Conservation (phyloP, 75 land plant genomes). For the Adiantum capillusveneris region DNA sequence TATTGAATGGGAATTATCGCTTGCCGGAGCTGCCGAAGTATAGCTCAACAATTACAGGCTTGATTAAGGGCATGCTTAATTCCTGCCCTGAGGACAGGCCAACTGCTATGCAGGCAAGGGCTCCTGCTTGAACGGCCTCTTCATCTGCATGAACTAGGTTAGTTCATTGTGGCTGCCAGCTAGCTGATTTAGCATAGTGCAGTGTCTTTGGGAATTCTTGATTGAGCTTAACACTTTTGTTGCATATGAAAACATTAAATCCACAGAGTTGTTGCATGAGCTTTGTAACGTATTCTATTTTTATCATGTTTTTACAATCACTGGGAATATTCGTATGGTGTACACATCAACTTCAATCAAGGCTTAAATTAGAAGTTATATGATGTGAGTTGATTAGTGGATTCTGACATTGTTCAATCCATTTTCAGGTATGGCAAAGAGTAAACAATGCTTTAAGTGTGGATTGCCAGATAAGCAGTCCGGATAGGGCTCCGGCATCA, state of each 20-base stretch:
- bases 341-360: too few relatives aligned
- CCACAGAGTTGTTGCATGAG: too few relatives aligned
- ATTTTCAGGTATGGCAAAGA: slow-evolving; percentile 81
- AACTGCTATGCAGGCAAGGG: slow-evolving; percentile 99
- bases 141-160: slow-evolving; percentile 89
- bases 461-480: slow-evolving; percentile 52
- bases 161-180: slow-evolving; percentile 33
- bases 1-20: slow-evolving; percentile 88
- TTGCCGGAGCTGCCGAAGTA: slow-evolving; percentile 84
- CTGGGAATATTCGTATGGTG: too few relatives aligned
- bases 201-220: too few relatives aligned
- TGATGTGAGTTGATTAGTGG: too few relatives aligned
- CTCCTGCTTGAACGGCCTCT: slow-evolving; percentile 88
- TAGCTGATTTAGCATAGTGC: background rate
- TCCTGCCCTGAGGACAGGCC: slow-evolving; percentile 79
- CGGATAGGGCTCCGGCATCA: slow-evolving; percentile 38
- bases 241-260: too few relatives aligned
- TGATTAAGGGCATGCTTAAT: slow-evolving; percentile 83
- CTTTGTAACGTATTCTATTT: too few relatives aligned
- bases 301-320: too few relatives aligned
- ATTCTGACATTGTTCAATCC: too few relatives aligned
- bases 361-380: too few relatives aligned
- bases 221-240: too few relatives aligned
- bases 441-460: slow-evolving; percentile 69
- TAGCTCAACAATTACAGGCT: slow-evolving; percentile 40